Percentiles rank a stretch among this genome's conserved stretches.
Conservation (phyloP, 768 basidiomycete species). For the Dioszegia hungarica region DNA sequence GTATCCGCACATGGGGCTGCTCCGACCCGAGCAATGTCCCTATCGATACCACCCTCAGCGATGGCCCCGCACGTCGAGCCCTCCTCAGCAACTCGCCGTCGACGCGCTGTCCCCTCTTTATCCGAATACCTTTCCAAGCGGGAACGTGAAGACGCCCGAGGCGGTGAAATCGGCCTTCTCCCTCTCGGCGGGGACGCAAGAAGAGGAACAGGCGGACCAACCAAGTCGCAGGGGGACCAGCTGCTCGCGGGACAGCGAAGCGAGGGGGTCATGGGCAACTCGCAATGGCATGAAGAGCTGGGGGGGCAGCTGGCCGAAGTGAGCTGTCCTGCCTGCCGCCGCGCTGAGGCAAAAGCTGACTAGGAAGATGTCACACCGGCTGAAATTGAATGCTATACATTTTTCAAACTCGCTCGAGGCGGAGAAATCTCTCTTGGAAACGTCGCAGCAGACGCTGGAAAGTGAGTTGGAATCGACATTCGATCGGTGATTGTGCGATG, state of each 20-base stretch:
- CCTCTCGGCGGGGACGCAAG: constrained; percentile 10
- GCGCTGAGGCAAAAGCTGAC: constrained; percentile 1
- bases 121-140: constrained; percentile 26
- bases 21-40: no score
- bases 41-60: no score
- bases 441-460: constrained; percentile 68
- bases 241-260: constrained; percentile 20
- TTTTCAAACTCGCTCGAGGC: constrained; percentile 68
- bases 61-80: no score
- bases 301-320: constrained; percentile 46
- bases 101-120: constrained; percentile 4
- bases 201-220: background rate
- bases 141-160: constrained; percentile 21
- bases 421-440: constrained; percentile 67
- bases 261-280: constrained; percentile 29
- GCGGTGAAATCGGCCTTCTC: constrained; percentile 24
- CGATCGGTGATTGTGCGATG: no score
- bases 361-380: constrained; percentile 74
- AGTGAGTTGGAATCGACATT: constrained; percentile 54
- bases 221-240: constrained; percentile 14
- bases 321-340: constrained; percentile 4
- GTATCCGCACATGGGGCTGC: no score
- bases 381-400: constrained; percentile 74
- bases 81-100: no score
- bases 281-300: constrained; percentile 44